Evolutionary conservation across 805 yeast genomes (phyloP), one percentile per base, ranked within the genome.

Genomic region (Maudiozyma turicensis): DNA sequence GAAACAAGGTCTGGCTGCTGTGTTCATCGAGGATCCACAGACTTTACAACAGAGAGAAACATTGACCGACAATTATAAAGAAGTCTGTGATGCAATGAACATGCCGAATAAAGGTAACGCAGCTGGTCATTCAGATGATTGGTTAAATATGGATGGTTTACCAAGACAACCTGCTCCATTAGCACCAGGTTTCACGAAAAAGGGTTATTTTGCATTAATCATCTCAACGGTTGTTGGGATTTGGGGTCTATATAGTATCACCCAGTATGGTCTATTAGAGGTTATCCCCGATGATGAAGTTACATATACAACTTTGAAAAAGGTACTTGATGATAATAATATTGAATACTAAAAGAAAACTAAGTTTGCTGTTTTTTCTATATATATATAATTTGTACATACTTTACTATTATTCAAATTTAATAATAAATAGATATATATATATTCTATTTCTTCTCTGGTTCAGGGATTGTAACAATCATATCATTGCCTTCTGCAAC

Each of bases 1-100:
- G 64, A 83, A 80, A 56, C 93, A 85, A 69, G 95, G 95, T 31
- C 72, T 85, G 48, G 90, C 90, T 7, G 71, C 84, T 46, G 77
- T 79, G 1, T 75, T 85, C 37, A 71, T 85, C 40, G 95, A 85
- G 65, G 86, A 84, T 32, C 91, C 93, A 20, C 58, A 70, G 47
- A 69, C 71, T 35, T 61, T 84, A 34, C 75, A 76, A 56, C 64
- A 72, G 50, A 48, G 61, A 29, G 73, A 72, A 47, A 48, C 62
- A 8, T 59, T 81, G 4, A 77, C 79, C 8, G 66, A 66, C 0
- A 74, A 77, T 42, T 84, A 76, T 59, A 61, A 72, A 32, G 68
- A 71, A 13, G 71, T 72, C 4, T 84, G 93, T 63, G 53, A 59
- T 4, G 67, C 63, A 2, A 73, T 74, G 15, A 68, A 72, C 44